Conservation (phyloP, 2,329 filamentous ascomycete genomes). For the Sclerotinia nivalis region DNA sequence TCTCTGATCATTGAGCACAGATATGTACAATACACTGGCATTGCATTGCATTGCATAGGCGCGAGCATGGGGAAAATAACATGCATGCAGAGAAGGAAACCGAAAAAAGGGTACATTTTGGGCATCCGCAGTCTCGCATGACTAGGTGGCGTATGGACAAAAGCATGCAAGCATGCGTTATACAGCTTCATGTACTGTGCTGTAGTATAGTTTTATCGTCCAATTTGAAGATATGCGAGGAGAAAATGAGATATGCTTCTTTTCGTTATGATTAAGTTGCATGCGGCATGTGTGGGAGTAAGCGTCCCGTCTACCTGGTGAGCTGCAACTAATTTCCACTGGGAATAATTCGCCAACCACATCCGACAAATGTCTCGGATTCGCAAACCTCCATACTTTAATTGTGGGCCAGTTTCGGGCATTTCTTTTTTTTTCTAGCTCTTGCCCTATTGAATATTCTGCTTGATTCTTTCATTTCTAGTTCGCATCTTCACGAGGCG, state of each 20-base stretch:
- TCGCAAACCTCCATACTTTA: background rate
- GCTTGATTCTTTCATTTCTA: too few relatives aligned
- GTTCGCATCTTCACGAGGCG: too few relatives aligned
- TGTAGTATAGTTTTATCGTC: background rate
- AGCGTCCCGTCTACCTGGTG: background rate
- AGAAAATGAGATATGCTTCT: background rate
- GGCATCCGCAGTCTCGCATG: background rate
- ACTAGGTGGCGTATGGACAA: background rate
- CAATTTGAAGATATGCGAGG: background rate
- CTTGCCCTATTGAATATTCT: background rate
- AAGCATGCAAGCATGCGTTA: background rate
- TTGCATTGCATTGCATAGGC: slow-evolving; percentile 3
- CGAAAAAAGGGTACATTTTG: background rate
- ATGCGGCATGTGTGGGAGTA: background rate
- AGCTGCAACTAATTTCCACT: background rate
- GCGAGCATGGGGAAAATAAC: slow-evolving; percentile 6
- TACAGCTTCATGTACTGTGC: background rate
- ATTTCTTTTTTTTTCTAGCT: background rate
- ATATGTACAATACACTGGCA: background rate
- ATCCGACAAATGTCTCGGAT: background rate
- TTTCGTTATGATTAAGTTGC: background rate
- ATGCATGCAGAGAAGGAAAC: background rate
- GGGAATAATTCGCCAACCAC: background rate
- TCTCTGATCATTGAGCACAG: background rate
- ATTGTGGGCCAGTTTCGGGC: too few relatives aligned